A percentile compares a stretch with the other conserved stretches of the same genome.
Evolutionary conservation across 768 basidiomycete genomes (phyloP).

Genomic region (Leccinum disarticulatum): DNA sequence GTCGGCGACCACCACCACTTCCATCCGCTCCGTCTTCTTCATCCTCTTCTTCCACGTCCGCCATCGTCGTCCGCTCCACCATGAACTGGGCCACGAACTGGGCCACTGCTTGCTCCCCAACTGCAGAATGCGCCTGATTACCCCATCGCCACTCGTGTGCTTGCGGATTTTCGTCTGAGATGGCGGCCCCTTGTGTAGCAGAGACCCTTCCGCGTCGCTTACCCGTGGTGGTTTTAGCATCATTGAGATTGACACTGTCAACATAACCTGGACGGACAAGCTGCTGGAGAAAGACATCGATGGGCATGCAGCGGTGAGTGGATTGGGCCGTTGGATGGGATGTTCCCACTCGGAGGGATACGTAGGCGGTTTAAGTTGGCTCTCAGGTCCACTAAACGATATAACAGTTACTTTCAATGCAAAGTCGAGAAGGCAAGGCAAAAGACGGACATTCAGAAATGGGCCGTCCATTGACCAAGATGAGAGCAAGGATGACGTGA

Average conservation of each 20-base stretch:
- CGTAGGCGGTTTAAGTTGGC: constrained; percentile 67
- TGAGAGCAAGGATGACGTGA: constrained; percentile 76
- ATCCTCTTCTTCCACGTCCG: constrained; percentile 19
- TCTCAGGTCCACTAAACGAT: constrained; percentile 64
- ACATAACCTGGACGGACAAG: too few species aligned
- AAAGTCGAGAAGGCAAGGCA: neutral
- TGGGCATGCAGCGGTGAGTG: constrained; percentile 48
- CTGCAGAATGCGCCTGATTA: constrained; percentile 46
- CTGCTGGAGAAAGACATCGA: constrained; percentile 71
- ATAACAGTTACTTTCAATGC: neutral
- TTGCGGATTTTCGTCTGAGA: constrained; percentile 15
- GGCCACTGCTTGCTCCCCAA: constrained; percentile 75
- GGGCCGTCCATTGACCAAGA: constrained; percentile 77
- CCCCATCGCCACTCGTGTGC: constrained; percentile 87
- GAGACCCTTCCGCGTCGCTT: too few species aligned
- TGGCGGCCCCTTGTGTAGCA: constrained; percentile 34
- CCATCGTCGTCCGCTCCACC: constrained; percentile 31
- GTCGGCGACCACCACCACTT: neutral
- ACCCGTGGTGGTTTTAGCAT: too few species aligned
- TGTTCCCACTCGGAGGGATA: constrained; percentile 46
- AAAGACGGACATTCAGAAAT: constrained; percentile 63
- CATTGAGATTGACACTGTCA: too few species aligned
- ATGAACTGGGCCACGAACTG: constrained; percentile 77
- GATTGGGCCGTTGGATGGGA: constrained; percentile 55
- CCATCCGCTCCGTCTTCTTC: constrained; percentile 6